phyloP scores from a whole-genome alignment of 1,139 yeast species.

The Sugiyamaella pinicola region DNA sequence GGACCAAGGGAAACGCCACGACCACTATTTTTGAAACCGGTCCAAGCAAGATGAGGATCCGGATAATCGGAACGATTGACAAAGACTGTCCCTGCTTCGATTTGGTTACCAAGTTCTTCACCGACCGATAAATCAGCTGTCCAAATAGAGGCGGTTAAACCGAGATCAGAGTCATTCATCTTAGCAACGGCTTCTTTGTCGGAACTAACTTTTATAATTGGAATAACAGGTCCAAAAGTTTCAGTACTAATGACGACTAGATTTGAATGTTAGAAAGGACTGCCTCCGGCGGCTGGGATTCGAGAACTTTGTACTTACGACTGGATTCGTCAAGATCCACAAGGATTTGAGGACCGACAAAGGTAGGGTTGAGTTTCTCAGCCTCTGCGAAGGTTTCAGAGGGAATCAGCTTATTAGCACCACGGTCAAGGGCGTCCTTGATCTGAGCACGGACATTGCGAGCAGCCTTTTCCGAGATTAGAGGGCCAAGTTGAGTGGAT shows the following conservation, averaged over 20 bases:
- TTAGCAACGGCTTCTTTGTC: constrained; percentile 44
- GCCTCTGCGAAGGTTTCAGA: constrained; percentile 53
- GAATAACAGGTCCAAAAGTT: constrained; percentile 60
- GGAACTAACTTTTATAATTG: constrained; percentile 46
- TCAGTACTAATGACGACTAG: constrained; percentile 74
- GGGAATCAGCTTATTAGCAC: constrained; percentile 71
- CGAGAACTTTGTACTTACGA: constrained; percentile 16
- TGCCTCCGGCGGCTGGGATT: too few relatives aligned
- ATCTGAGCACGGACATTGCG: constrained; percentile 70
- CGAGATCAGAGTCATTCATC: constrained; percentile 47
- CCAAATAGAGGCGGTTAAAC: constrained; percentile 62
- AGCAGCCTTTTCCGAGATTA: constrained; percentile 72
- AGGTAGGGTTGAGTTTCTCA: constrained; percentile 60
- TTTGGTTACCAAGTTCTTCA: constrained; percentile 63
- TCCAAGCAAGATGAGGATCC: constrained; percentile 78
- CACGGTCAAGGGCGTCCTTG: constrained; percentile 67
- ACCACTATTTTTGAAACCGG: constrained; percentile 80
- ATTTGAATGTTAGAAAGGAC: too few relatives aligned
- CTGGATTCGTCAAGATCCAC: constrained; percentile 64
- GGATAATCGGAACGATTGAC: constrained; percentile 84
- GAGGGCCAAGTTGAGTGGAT: constrained; percentile 74
- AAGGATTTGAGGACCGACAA: constrained; percentile 75
- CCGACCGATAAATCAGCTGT: constrained; percentile 50
- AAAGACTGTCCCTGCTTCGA: constrained; percentile 86
- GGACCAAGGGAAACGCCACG: constrained; percentile 54